Base-by-base conservation (phyloP, 495 filamentous ascomycete genomes). In the Lasiosphaeriaceae sp. region DNA sequence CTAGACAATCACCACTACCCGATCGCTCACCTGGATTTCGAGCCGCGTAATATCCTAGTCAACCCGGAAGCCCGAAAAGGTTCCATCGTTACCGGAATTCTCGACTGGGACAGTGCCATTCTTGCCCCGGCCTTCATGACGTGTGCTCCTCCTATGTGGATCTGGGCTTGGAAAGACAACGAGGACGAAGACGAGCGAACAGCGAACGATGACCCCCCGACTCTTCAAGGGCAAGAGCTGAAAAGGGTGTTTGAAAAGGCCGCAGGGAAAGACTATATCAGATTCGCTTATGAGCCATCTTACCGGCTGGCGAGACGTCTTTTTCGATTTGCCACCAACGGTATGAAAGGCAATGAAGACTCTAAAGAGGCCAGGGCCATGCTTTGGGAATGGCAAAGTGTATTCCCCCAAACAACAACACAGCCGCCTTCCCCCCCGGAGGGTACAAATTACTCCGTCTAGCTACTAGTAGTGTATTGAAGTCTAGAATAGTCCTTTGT, bases 81-180 rank as follows among this genome's bases (percentile, higher is more conserved):
- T n/a, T 8, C 12, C 0, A 45, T 44, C 21, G 20, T 51, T 21
- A 6, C 17, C 20, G 35, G 31, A 7, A 37, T 52, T 2, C 23
- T 47, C 11, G 55, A 51, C 47, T 51, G 55, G 48, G 47, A 51
- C 47, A 31, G 37, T n/a, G 55, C 47, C 1, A 17, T 57, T 16
- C 21, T 57, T 21, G 55, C 22, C n/a, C 55, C 55, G 19, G 23
- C 22, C 5, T 57, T 57, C 39, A 45, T 57, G 37, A n/a, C 48
- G 5, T 46, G 47, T 19, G 23, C 11, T 2, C 55, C 55, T 20
- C 55, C 47, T 0, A 23, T 34, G 16, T 57, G 48, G 23, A 17
- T 57, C 16, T 57, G 55, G 48, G 44, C 35, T 23, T 19, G 50
- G n/a, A 12, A 14, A 7, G 14, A 22, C 4, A 21, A 46, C 9